Percentiles rank a stretch among this genome's conserved stretches.
Evolutionary conservation across 2,329 filamentous ascomycete species (phyloP).

Genomic region (Paecilomyces sp.): DNA sequence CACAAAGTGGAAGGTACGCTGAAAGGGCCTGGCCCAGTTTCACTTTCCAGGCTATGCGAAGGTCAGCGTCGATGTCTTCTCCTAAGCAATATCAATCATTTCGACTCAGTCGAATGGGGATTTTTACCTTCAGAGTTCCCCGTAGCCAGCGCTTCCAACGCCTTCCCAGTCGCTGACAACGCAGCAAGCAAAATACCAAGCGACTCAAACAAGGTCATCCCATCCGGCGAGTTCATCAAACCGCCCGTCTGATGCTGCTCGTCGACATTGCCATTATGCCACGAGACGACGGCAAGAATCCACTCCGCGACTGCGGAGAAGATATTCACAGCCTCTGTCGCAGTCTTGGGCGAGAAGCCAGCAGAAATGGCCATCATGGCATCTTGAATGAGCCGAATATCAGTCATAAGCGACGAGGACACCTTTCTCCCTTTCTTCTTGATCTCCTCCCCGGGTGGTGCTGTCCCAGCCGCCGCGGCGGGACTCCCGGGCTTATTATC

Average conservation of each 20-base stretch:
- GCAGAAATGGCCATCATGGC: constrained; percentile 32
- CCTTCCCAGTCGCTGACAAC: constrained; percentile 28
- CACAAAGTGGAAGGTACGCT: constrained; percentile 33
- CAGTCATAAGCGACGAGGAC: constrained; percentile 31
- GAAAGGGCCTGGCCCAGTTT: constrained; percentile 32
- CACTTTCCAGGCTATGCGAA: constrained; percentile 24
- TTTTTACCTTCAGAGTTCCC: constrained; percentile 25
- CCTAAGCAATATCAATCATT: not conserved
- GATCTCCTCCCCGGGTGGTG: not conserved
- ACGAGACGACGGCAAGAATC: constrained; percentile 30
- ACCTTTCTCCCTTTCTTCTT: not conserved
- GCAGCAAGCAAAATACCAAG: constrained; percentile 35
- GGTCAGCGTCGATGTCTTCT: constrained; percentile 3
- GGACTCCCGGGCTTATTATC: constrained; percentile 9
- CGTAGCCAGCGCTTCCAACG: constrained; percentile 27
- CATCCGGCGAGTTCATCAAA: constrained; percentile 28
- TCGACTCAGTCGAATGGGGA: not conserved
- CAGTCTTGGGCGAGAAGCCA: constrained; percentile 21
- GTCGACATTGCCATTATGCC: constrained; percentile 22
- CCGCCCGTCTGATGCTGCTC: constrained; percentile 20
- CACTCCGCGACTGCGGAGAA: constrained; percentile 29
- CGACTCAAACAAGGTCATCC: constrained; percentile 34
- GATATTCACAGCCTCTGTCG: constrained; percentile 22
- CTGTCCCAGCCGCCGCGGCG: not conserved
- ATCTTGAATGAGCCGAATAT: constrained; percentile 36